Evolutionary conservation across 2,329 filamentous ascomycete genomes (phyloP).

Genomic region (Blastomyces gilchristii): DNA sequence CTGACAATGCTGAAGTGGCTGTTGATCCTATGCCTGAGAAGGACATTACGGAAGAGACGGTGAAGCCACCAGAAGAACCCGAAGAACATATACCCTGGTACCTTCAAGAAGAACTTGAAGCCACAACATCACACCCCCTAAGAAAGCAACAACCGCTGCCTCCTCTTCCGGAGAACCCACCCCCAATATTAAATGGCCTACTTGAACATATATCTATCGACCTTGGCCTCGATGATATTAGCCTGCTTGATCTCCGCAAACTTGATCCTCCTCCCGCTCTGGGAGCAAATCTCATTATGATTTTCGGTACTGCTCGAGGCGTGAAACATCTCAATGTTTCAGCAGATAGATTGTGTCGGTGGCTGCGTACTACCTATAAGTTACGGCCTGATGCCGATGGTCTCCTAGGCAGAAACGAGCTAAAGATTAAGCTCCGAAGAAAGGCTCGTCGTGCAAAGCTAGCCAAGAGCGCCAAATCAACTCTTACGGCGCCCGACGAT

Average conservation of each 20-base stretch:
- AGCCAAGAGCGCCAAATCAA: constrained; percentile 58
- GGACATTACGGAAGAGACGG: not conserved
- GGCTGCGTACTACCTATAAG: constrained; percentile 63
- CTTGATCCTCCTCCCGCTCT: constrained; percentile 80
- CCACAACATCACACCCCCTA: constrained; percentile 32
- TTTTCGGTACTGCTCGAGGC: constrained; percentile 81
- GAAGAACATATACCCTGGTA: constrained; percentile 53
- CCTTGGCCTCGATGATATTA: constrained; percentile 73
- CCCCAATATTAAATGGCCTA: constrained; percentile 59
- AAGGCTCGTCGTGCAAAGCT: constrained; percentile 73
- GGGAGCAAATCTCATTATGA: constrained; percentile 81
- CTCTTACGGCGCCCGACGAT: constrained; percentile 55
- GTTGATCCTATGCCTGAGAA: not conserved
- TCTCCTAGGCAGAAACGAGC: constrained; percentile 75
- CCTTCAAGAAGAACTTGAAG: constrained; percentile 49
- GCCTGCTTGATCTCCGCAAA: constrained; percentile 68
- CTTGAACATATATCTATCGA: constrained; percentile 72
- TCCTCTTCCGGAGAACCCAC: constrained; percentile 56
- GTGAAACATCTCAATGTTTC: constrained; percentile 89
- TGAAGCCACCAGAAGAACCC: constrained; percentile 6
- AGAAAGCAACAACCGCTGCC: constrained; percentile 50
- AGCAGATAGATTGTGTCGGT: constrained; percentile 79
- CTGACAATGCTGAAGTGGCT: not conserved
- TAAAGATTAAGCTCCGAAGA: constrained; percentile 75
- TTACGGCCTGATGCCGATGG: constrained; percentile 75